Conservation (phyloP, 2,329 filamentous ascomycete genomes). For the Juglanconis oblonga region DNA sequence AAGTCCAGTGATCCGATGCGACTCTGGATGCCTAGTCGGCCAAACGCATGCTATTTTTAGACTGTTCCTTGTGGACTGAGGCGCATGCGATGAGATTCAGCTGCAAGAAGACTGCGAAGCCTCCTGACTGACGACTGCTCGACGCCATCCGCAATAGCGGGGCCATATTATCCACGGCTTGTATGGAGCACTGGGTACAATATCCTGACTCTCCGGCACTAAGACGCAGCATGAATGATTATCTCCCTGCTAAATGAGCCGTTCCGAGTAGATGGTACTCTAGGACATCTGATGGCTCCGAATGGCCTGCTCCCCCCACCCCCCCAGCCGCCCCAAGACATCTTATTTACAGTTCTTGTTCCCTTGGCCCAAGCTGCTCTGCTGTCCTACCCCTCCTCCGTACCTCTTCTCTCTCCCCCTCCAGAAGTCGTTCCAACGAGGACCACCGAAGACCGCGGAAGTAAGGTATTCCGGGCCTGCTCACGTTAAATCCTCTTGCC, state of each 20-base stretch:
- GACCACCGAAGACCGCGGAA: too few relatives aligned
- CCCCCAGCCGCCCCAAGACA: background rate
- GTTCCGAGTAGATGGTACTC: background rate
- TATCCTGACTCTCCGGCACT: too few relatives aligned
- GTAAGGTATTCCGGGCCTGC: too few relatives aligned
- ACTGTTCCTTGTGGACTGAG: background rate
- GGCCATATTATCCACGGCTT: background rate
- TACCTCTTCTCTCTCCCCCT: too few relatives aligned
- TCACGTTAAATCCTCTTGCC: too few relatives aligned
- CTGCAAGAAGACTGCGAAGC: background rate
- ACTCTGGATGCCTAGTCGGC: too few relatives aligned
- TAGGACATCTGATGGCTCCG: background rate
- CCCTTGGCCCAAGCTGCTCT: background rate
- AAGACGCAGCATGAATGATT: background rate
- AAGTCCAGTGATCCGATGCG: too few relatives aligned
- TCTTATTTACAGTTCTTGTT: background rate
- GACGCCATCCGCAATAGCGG: too few relatives aligned
- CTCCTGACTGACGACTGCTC: constrained; percentile 1
- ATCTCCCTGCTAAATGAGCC: background rate
- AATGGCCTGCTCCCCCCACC: background rate
- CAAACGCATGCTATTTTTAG: background rate
- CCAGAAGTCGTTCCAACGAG: too few relatives aligned
- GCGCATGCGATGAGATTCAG: background rate
- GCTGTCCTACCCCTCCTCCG: too few relatives aligned
- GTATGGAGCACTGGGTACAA: background rate